A percentile compares a stretch with the other conserved stretches of the same genome.
These are phyloP conservation scores for Macrolepiota fuliginosa DNA, from an alignment of 768 basidiomycete genomes.

Conservation along the genomic window DNA sequence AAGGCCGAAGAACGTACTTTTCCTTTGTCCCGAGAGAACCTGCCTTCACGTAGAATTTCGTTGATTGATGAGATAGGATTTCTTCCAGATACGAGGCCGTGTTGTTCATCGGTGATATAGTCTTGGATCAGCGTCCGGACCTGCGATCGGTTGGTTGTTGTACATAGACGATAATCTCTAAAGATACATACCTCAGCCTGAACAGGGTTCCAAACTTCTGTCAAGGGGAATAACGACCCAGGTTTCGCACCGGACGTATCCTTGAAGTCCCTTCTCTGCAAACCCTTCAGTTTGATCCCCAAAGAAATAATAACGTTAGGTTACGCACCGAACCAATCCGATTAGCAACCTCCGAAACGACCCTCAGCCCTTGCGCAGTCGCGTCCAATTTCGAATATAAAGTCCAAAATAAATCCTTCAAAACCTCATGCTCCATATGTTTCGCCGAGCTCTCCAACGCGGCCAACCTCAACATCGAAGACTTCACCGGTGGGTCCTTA, in stretches of 20 bases:
- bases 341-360: constrained; percentile 87
- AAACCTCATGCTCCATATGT: constrained; percentile 76
- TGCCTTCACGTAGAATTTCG: constrained; percentile 86
- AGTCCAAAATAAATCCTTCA: constrained; percentile 96
- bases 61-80: constrained; percentile 94
- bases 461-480: constrained; percentile 61
- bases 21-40: constrained; percentile 70
- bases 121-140: constrained; percentile 81
- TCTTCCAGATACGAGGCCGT: constrained; percentile 71
- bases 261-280: constrained; percentile 85
- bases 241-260: constrained; percentile 80
- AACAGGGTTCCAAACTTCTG: constrained; percentile 86
- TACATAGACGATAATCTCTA: background rate
- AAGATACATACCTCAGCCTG: constrained; percentile 75
- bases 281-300: constrained; percentile 11
- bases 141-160: constrained; percentile 35
- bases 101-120: constrained; percentile 91
- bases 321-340: constrained; percentile 85
- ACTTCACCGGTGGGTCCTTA: constrained; percentile 36
- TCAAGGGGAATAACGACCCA: constrained; percentile 74
- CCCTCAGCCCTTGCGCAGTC: constrained; percentile 85
- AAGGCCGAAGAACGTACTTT: constrained; percentile 49
- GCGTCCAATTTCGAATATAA: constrained; percentile 94
- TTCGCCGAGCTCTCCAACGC: constrained; percentile 74
- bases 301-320: background rate